Base-by-base conservation (phyloP, 2,329 filamentous ascomycete genomes). In the Aspergillus sp. region DNA sequence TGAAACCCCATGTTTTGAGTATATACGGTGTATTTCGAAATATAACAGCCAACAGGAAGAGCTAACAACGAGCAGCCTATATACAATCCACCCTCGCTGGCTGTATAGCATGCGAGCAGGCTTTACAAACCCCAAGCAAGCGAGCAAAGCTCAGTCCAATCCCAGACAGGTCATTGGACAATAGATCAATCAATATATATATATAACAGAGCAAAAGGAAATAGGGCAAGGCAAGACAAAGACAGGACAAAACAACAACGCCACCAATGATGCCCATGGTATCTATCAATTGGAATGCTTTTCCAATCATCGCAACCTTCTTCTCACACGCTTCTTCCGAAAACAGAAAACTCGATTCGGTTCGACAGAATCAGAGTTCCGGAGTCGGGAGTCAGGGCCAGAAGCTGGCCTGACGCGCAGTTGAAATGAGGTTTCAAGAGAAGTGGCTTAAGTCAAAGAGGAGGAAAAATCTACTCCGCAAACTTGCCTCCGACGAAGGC, bases 401-500 rank as follows among this genome's bases (percentile, higher is more conserved):
- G 30, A 37, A 49, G 46, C 17, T 11, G 17, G 15, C 27, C 27
- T 3, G 27, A 12, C 8, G 27, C 3, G 27, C 27, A 30, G 27
- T 30, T 11, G 27, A 30, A 11, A 30, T 30, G 27, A 11, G 27
- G 27, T 30, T 30, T 30, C 8, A 11, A 30, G 27, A 11, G 27
- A 30, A 30, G 27, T 30, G 27, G 27, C 27, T 30, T 30, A 30
- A 30, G 27, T 30, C 27, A 30, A 30, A 4, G 8, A 30, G 27
- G 27, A 11, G 27, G 3, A 40, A 50, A 12, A 19, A 13, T 44
- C 70, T 70, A 81, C 64, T 91, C 89, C 71, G 90, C 88, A 70
- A 84, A 92, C 60, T 82, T 83, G 60, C 83, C 84, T 49, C 81
- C 79, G 47, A 89, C 76, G 40, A 85, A 78, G 17, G 84, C 73